Percentiles rank a stretch among this genome's conserved stretches.
phyloP scores from a whole-genome alignment of 192 early-diverging fungal species.

The Backusella macrospora region DNA sequence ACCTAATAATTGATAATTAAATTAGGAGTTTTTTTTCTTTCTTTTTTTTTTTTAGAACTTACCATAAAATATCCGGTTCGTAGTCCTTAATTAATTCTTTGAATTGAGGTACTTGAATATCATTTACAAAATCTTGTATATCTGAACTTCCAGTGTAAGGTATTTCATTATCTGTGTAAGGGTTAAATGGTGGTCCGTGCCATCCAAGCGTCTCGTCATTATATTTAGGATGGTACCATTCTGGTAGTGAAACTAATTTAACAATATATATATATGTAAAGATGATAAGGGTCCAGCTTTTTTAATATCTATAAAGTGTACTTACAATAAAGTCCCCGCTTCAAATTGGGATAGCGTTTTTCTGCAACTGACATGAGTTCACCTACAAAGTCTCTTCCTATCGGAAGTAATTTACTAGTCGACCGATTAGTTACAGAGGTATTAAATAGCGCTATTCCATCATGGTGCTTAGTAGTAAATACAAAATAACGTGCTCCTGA shows the following conservation, averaged over 20 bases:
- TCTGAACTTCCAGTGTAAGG: slow-evolving; percentile 28
- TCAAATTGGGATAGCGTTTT: slow-evolving; percentile 19
- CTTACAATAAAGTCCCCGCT: slow-evolving; percentile 36
- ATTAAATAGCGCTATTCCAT: slow-evolving; percentile 36
- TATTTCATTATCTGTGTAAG: slow-evolving; percentile 16
- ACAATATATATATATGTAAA: too few species aligned
- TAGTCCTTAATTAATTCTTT: slow-evolving; percentile 25
- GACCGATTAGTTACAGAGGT: slow-evolving; percentile 30
- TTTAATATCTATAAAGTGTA: not conserved
- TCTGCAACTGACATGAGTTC: slow-evolving; percentile 23
- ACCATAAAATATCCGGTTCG: slow-evolving; percentile 32
- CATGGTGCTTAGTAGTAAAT: slow-evolving; percentile 37
- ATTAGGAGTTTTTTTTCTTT: not conserved
- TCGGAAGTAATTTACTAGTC: slow-evolving; percentile 7
- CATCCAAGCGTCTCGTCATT: slow-evolving; percentile 17
- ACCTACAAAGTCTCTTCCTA: slow-evolving; percentile 31
- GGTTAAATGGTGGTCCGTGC: slow-evolving; percentile 24
- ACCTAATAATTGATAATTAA: slow-evolving; percentile 23
- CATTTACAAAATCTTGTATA: slow-evolving; percentile 30
- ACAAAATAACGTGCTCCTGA: slow-evolving; percentile 31
- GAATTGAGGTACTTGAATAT: slow-evolving; percentile 33
- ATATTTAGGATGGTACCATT: slow-evolving; percentile 36
- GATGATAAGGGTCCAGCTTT: not conserved
- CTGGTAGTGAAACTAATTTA: slow-evolving; percentile 31
- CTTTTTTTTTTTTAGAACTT: not conserved